Evolutionary conservation across 495 filamentous ascomycete genomes (phyloP).

Genomic region (Lasiosphaeria miniovina): DNA sequence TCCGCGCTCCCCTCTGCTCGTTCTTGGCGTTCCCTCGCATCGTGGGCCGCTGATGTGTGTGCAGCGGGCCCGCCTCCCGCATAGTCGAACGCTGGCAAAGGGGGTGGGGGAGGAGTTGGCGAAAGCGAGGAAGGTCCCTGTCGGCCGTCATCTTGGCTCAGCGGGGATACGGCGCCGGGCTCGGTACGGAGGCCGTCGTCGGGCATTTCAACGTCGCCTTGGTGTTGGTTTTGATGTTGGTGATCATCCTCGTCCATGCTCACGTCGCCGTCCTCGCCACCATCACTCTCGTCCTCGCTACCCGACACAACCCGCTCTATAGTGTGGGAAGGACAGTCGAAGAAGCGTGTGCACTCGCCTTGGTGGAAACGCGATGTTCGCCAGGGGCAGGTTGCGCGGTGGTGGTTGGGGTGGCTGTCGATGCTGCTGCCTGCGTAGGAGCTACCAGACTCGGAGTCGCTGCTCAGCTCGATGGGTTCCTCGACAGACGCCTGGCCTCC

Average conservation of each 20-base stretch:
- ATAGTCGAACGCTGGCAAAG: background rate
- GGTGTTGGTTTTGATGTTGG: background rate
- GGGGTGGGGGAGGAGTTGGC: background rate
- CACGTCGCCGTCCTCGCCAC: background rate
- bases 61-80: too few species aligned
- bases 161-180: constrained; percentile 15
- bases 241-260: constrained; percentile 5
- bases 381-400: constrained; percentile 24
- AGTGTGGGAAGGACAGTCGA: constrained; percentile 43
- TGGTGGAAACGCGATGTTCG: constrained; percentile 33
- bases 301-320: constrained; percentile 29
- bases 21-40: background rate
- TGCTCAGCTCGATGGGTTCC: constrained; percentile 12
- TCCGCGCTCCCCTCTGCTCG: constrained; percentile 3
- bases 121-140: constrained; percentile 8
- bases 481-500: constrained; percentile 6
- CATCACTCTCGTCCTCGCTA: constrained; percentile 6
- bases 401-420: background rate
- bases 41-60: background rate
- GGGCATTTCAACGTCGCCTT: constrained; percentile 4
- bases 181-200: constrained; percentile 2
- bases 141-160: constrained; percentile 11
- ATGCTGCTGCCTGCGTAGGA: constrained; percentile 5
- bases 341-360: constrained; percentile 42
- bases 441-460: constrained; percentile 14